These are phyloP conservation scores for Aristolochia fimbriata DNA, from an alignment of 164 flowering plant species.

Conservation along the genomic window DNA sequence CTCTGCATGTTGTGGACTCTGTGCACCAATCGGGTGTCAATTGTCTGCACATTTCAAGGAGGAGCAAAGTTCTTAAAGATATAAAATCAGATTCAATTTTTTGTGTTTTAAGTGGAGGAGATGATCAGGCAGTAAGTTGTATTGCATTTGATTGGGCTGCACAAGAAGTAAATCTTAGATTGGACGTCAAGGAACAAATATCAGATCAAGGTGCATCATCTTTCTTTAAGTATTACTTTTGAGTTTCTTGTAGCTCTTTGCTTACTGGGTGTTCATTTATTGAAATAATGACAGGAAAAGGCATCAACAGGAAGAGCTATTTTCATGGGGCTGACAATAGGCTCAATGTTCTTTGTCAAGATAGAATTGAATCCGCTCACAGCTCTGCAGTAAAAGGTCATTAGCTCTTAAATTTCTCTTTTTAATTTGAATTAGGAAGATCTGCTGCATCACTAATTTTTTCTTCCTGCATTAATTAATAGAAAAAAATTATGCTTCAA, in stretches of 20 bases:
- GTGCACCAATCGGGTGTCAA: constrained; percentile 95
- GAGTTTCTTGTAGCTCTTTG: background rate
- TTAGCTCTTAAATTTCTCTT: background rate
- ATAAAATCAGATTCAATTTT: constrained; percentile 20
- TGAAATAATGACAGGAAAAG: constrained; percentile 1
- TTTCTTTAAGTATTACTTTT: background rate
- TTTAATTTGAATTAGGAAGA: background rate
- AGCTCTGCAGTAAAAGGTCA: constrained; percentile 92
- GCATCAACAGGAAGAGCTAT: constrained; percentile 2
- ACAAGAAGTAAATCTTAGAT: constrained; percentile 3
- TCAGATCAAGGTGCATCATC: background rate
- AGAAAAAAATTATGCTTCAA: no score
- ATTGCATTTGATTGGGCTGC: constrained; percentile 33
- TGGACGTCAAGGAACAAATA: constrained; percentile 5
- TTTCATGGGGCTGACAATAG: constrained; percentile 15
- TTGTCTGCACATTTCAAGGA: constrained; percentile 61
- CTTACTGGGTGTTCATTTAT: background rate
- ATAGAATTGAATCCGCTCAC: constrained; percentile 63
- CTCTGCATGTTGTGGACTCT: constrained; percentile 45
- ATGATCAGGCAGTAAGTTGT: constrained; percentile 79
- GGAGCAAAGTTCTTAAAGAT: constrained; percentile 11
- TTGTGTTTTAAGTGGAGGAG: constrained; percentile 78
- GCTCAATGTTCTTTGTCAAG: constrained; percentile 31
- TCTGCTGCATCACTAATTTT: background rate
- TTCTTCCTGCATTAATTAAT: background rate